These are phyloP conservation scores for Neurospora tetrasperma DNA, from an alignment of 495 filamentous ascomycete species.

Conservation along the genomic window DNA sequence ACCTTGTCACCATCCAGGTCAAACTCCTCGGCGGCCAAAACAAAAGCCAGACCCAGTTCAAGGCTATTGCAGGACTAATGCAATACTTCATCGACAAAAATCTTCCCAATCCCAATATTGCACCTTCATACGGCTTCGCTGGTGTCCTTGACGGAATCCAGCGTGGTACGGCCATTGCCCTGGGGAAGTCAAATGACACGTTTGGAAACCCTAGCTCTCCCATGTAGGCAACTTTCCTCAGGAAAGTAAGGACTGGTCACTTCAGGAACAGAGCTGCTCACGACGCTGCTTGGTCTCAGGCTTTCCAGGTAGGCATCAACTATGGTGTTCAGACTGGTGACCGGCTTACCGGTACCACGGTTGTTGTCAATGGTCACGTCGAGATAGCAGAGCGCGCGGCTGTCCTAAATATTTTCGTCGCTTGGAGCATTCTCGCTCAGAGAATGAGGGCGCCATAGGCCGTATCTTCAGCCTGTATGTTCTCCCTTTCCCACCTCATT, in stretches of 20 bases:
- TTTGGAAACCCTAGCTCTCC: slow-evolving; percentile 1
- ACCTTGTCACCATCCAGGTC: neutral
- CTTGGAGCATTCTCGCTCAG: neutral
- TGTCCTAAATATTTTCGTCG: neutral
- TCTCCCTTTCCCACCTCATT: neutral
- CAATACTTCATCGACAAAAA: slow-evolving; percentile 6
- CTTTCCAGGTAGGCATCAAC: neutral
- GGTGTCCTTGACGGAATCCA: neutral
- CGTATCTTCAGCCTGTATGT: neutral
- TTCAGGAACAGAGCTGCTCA: neutral
- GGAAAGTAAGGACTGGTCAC: neutral
- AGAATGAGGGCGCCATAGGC: neutral
- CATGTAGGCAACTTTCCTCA: neutral
- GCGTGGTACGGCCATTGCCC: slow-evolving; percentile 2
- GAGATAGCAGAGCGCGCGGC: neutral
- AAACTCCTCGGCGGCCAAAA: neutral
- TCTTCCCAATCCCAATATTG: neutral
- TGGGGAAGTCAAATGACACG: neutral
- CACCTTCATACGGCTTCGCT: neutral
- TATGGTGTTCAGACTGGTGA: neutral
- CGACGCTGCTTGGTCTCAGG: slow-evolving; percentile 1
- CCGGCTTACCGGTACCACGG: neutral
- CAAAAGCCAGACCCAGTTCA: neutral
- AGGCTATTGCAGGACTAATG: neutral
- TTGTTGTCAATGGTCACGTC: neutral